Evolutionary conservation across 805 yeast genomes (phyloP), one percentile per base, ranked within the genome.

Genomic region (Brettanomyces sp.): DNA sequence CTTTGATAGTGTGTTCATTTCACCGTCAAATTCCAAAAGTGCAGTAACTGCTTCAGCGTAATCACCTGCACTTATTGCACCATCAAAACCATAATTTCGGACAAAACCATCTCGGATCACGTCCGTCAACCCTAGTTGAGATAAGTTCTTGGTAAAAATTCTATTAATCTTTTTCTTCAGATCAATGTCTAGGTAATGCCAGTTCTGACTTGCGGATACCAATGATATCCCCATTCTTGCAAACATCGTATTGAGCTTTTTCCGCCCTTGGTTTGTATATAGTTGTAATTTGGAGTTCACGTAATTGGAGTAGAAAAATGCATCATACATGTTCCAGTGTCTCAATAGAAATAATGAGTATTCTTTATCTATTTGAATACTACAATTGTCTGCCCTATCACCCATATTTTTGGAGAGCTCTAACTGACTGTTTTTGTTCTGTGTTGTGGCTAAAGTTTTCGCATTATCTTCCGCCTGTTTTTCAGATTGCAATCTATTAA

Each of bases 201-300:
- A 93, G 46, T 80, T 80, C 62, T 93, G 96, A 56, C 82, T 84
- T 0, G 98, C 93, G n/a, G 83, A 81, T 5, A 79, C 82, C 42
- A 93, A 69, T 0, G 96, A 82, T 5, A 93, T 83, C 6, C 99
- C 99, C 96, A 95, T 93, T 55, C 85, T 78, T 1, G 99, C 99
- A 67, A 93, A 87, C 77, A 93, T 74, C 55, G 89, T 88, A 59
- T 90, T 95, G 43, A 93, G 68, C 52, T 80, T 76, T 58, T 86
- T 88, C 52, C 82, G 76, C 5, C 99, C 99, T 47, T 85, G 90
- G 57, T 87, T 96, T 32, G 90, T 83, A 93, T 96, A 93, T 36
- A 93, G 67, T 47, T 80, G 80, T 47, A 93, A 67, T 59, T 89
- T 86, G 11, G 98, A 85, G 56, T 90, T 87, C 33, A 91, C 89